These are phyloP conservation scores for Xylaria sp. DNA, from an alignment of 2,329 filamentous ascomycete species.

Conservation along the genomic window DNA sequence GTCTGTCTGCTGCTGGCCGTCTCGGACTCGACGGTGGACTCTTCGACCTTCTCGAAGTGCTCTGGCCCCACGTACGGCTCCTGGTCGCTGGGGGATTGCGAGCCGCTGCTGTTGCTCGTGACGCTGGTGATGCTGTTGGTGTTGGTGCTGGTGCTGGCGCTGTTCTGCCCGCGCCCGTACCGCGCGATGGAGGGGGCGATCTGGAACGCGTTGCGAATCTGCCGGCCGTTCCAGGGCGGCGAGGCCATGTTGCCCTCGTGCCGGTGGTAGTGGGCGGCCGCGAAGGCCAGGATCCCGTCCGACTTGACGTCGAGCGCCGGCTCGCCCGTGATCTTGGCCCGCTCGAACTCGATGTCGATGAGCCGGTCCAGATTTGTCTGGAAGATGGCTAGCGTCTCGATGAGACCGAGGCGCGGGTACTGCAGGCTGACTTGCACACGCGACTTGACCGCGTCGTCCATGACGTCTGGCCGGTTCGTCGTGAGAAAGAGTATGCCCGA, in stretches of 20 bases:
- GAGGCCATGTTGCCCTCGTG: constrained; percentile 30
- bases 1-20: constrained; percentile 22
- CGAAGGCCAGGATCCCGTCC: constrained; percentile 39
- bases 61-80: constrained; percentile 36
- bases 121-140: not conserved
- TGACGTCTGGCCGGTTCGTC: constrained; percentile 36
- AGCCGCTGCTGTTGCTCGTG: not conserved
- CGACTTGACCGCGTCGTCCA: constrained; percentile 39
- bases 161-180: constrained; percentile 21
- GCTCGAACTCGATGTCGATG: constrained; percentile 37
- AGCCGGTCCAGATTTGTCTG: constrained; percentile 40
- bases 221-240: constrained; percentile 44
- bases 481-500: constrained; percentile 38
- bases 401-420: constrained; percentile 36
- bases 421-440: constrained; percentile 37
- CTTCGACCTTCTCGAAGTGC: constrained; percentile 40
- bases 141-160: not conserved
- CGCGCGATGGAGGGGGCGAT: constrained; percentile 44
- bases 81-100: constrained; percentile 15
- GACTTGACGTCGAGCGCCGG: constrained; percentile 36
- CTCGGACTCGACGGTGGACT: constrained; percentile 35
- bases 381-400: constrained; percentile 40
- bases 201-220: constrained; percentile 46
- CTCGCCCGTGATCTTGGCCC: constrained; percentile 35
- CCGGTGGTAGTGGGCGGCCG: constrained; percentile 37